Evolutionary conservation across 139 green algal genomes (phyloP), one percentile per base, ranked within the genome.

Genomic region (Prasinococcaceae sp.): DNA sequence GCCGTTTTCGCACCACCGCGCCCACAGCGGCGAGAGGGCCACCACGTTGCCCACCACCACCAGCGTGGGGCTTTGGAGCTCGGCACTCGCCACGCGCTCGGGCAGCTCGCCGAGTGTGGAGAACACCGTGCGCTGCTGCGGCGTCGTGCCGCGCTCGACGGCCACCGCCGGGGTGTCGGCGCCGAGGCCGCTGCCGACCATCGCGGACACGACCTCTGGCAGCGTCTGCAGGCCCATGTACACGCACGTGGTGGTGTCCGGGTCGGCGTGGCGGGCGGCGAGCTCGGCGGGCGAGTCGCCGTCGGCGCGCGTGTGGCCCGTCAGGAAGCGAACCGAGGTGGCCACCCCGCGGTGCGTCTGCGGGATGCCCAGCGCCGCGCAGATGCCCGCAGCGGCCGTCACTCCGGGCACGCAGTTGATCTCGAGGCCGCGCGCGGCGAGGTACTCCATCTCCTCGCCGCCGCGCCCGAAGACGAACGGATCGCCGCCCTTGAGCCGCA

Each of bases 171-270:
- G 90, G 1, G 79, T 90, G 16, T 63, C 43, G 0, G 63, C 28
- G 3, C 29, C 8, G 14, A 88, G 50, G 3, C 88, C 88, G 8
- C 60, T 57, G 10, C 41, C 48, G 2, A 67, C 28, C 16, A 99
- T 72, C 61, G 79, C 69, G 41, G 53, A n/a, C 1, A 65, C 55
- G 27, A 94, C 72, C 6, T 30, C 40, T 4, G 83, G 79, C 38
- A 99, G 75, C 25, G 81, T 96, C 24, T 57, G 60, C 22, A 99
- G 74, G 1, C 90, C 90, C 92, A 99, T 99, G 76, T 99, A 99
- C 4, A 97, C 76, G 0, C 97, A 80, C 3, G 97, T 80, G 3
- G 92, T 99, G 37, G 88, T 90, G 75, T 86, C 41, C 0, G 75
- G 70, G 66, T 96, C 87, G 3, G 76, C 77, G 4, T 60, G 49